Evolutionary conservation across 2,329 filamentous ascomycete species (phyloP), one percentile per base, ranked within the genome.

Genomic region (Colletotrichum scovillei): DNA sequence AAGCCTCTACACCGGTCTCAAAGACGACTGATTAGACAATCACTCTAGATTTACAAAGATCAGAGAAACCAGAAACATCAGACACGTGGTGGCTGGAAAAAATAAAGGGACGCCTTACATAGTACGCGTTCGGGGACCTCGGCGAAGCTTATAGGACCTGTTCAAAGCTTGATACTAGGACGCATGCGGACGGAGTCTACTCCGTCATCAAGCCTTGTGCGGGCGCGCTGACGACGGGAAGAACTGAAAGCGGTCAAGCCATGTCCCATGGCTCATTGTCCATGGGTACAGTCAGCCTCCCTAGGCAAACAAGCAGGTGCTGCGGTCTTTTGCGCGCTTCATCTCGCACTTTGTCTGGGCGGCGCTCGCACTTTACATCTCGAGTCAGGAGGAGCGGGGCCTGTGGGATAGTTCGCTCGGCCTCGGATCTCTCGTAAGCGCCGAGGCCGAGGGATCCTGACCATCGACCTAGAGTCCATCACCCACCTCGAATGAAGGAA

Each of bases 381-480:
- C 22, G 58, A 63, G 53, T 30, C 53, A 66, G 42, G 42, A 49
- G 9, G 7, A 28, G 57, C 9, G 12, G 30, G 59, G 12, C 38
- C 38, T 19, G 38, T 42, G 38, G 38, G 38, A 42, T 42, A 8
- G 7, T 19, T 42, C 35, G 30, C 19, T 70, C 67, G 67, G 70
- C 28, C 53, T 65, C 60, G 70, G 60, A 8, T 4, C 16, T 12
- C 28, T 2, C 5, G 2, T 14, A 1, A 19, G 2, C 59, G 28
- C 70, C 70, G 70, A 66, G 7, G 22, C 70, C 67, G 70, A 73
- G 14, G 14, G 4, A 6, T 46, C 53, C 14, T 58, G 30, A 12
- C 12, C 58, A 69, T 69, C 58, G 58, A 72, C 65, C 46, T 58
- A 42, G 57, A 64, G 56, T 52, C 58, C 53, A 55, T 57, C 52